These are phyloP conservation scores for Boletus rubescentipes DNA, from an alignment of 768 basidiomycete genomes.

Conservation along the genomic window DNA sequence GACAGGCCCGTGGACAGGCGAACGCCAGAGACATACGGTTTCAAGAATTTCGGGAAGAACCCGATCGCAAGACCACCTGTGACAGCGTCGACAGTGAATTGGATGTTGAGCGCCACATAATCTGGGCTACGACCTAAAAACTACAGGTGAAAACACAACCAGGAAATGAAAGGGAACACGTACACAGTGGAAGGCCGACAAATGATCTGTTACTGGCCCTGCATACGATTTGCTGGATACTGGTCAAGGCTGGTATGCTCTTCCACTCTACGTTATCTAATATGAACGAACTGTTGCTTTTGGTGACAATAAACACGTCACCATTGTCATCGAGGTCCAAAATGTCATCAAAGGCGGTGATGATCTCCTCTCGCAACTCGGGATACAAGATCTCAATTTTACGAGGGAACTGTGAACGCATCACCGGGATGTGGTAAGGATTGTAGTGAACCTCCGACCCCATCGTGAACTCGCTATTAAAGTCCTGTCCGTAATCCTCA, in stretches of 20 bases:
- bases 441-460: constrained; percentile 29
- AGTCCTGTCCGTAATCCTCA: constrained; percentile 23
- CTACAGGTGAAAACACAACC: neutral
- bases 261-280: constrained; percentile 39
- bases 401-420: constrained; percentile 34
- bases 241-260: constrained; percentile 26
- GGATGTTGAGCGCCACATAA: constrained; percentile 30
- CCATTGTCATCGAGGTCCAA: constrained; percentile 25
- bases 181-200: constrained; percentile 50
- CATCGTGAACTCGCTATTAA: constrained; percentile 39
- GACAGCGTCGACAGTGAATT: constrained; percentile 30
- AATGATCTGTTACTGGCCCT: constrained; percentile 46
- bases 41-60: constrained; percentile 33
- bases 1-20: neutral
- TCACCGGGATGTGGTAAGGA: constrained; percentile 27
- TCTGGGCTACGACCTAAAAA: constrained; percentile 39
- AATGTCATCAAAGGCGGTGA: constrained; percentile 37
- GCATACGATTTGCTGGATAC: constrained; percentile 36
- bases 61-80: constrained; percentile 19
- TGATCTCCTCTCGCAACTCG: constrained; percentile 45
- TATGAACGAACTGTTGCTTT: neutral
- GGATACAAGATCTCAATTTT: constrained; percentile 38
- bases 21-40: constrained; percentile 25
- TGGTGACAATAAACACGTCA: neutral
- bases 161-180: neutral